Base-by-base conservation (phyloP, 2,329 filamentous ascomycete genomes). In the Leptographium lundbergii region DNA sequence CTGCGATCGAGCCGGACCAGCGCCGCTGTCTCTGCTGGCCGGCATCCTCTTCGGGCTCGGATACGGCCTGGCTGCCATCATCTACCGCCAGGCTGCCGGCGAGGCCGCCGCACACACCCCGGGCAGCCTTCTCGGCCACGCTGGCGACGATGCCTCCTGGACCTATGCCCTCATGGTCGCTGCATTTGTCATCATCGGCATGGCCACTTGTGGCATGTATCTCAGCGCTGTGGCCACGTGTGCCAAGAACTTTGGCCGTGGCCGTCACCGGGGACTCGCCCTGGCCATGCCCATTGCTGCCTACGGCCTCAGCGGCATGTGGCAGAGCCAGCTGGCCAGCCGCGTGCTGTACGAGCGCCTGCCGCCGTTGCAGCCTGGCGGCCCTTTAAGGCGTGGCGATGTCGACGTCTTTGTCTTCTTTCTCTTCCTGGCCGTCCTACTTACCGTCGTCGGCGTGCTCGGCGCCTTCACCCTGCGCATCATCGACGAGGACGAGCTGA, bases 171-270 rank as follows among this genome's bases (percentile, higher is more conserved):
- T 88, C 65, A 96, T 99, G 92, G 76, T 96, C 6, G 69, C 89
- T 58, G 86, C 91, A 0, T 99, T 97, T 70, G 78, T 91, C 54
- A 80, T 81, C 57, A 84, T 99, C 60, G 94, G 94, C 1, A 80
- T 86, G 62, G 92, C 84, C 6, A 96, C 92, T 0, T 89, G 88
- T 64, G 84, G 83, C 70, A 91, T 97, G 84, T 99, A 97, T 71
- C 78, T 97, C 59, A 82, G 86, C 56, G 87, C 90, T 2, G 87
- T 99, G n/a, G 92, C 92, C 7, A 95, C 92, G 0, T 96, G 91
- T 68, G 94, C 94, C 42, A 99, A 99, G 82, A 99, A 97, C 74
- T 99, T 97, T 73, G 91, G 91, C 55, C 85, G 87, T 61, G 90
- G 91, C 4, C 88, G 86, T 67, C 86, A 95, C 67, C 87, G 92